phyloP scores from a whole-genome alignment of 140 eudicot genomes.

The Stevia rebaudiana region DNA sequence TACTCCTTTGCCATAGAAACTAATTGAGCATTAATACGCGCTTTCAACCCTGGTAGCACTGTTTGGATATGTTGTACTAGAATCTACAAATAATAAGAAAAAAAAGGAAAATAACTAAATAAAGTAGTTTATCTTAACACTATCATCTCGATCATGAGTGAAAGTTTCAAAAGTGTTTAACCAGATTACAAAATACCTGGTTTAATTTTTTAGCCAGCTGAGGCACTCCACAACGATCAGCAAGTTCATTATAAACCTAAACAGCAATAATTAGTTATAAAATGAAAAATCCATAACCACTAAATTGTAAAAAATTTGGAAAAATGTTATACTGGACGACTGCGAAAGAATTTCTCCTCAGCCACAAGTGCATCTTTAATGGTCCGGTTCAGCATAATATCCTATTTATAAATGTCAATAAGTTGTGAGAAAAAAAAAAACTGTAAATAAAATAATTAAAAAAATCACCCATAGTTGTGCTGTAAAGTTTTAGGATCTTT shows the following conservation, averaged over 20 bases:
- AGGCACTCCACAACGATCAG: slow-evolving; percentile 93
- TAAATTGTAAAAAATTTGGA: background rate
- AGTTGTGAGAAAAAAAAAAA: too few relatives aligned
- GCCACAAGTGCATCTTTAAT: slow-evolving; percentile 94
- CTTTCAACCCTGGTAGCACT: slow-evolving; percentile 74
- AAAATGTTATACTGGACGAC: slow-evolving; percentile 62
- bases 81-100: slow-evolving; percentile 49
- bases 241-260: slow-evolving; percentile 84
- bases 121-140: background rate
- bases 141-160: background rate
- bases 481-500: background rate
- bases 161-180: background rate
- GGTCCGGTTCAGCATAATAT: slow-evolving; percentile 60
- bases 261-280: slow-evolving; percentile 7
- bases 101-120: background rate
- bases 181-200: slow-evolving; percentile 48
- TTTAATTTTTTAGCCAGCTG: slow-evolving; percentile 92
- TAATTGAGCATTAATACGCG: slow-evolving; percentile 64
- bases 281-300: background rate
- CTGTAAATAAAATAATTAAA: slow-evolving; percentile 2
- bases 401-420: slow-evolving; percentile 36
- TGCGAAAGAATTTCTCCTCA: slow-evolving; percentile 91
- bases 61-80: slow-evolving; percentile 87
- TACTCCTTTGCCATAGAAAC: slow-evolving; percentile 88
- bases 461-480: background rate